These are phyloP conservation scores for Phialophora expanda DNA, from an alignment of 2,329 filamentous ascomycete genomes.

Conservation along the genomic window DNA sequence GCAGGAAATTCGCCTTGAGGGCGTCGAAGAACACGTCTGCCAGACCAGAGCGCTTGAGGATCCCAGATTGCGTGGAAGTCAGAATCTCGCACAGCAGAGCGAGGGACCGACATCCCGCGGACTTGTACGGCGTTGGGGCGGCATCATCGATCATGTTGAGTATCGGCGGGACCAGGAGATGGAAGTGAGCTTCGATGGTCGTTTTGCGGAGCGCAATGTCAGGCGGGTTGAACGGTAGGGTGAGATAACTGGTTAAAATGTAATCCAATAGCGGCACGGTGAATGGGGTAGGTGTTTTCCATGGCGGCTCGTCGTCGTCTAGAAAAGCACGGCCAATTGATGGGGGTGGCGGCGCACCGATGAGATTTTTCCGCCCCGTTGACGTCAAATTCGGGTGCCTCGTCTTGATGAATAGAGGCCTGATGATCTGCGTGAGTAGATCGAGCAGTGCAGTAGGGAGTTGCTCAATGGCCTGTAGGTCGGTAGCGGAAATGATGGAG, in stretches of 20 bases:
- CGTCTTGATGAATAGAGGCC: conserved; percentile 50
- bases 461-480: not conserved
- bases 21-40: conserved; percentile 54
- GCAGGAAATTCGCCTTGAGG: conserved; percentile 69
- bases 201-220: conserved; percentile 24
- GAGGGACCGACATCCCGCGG: conserved; percentile 48
- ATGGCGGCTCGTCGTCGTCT: conserved; percentile 19
- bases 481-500: conserved; percentile 3
- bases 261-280: conserved; percentile 26
- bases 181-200: conserved; percentile 50
- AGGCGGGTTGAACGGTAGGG: conserved; percentile 7
- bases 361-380: conserved; percentile 52
- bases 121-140: conserved; percentile 44
- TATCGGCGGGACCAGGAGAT: conserved; percentile 52
- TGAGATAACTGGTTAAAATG: conserved; percentile 25
- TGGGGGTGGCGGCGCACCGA: conserved; percentile 46
- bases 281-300: conserved; percentile 25
- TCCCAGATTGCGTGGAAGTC: conserved; percentile 40
- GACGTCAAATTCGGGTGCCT: conserved; percentile 51
- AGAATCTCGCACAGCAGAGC: conserved; percentile 46
- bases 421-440: conserved; percentile 42
- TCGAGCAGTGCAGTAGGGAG: conserved; percentile 35
- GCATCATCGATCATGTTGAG: conserved; percentile 53
- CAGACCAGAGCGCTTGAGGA: conserved; percentile 51
- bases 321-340: conserved; percentile 46